Conservation (phyloP, 495 filamentous ascomycete genomes). For the Opeltia flavorubescens region DNA sequence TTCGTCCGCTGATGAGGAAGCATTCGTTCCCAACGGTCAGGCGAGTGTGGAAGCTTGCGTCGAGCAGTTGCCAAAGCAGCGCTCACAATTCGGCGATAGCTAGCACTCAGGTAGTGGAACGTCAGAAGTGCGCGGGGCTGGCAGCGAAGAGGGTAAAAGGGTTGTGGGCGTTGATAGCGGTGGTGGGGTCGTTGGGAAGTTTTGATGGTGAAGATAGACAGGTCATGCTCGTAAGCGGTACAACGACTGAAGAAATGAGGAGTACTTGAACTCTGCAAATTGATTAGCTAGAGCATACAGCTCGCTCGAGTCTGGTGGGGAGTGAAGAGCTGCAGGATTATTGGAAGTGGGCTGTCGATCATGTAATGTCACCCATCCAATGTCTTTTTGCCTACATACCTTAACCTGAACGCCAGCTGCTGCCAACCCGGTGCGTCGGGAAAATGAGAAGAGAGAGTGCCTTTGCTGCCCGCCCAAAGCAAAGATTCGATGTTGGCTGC, state of each 20-base stretch:
- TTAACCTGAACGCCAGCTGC: neutral
- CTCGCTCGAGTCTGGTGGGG: neutral
- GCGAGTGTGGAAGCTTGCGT: slow-evolving; percentile 1
- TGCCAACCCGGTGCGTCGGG: neutral
- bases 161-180: neutral
- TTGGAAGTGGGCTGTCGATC: slow-evolving; percentile 2
- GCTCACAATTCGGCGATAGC: neutral
- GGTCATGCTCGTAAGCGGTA: neutral
- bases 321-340: neutral
- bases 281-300: slow-evolving; percentile 1
- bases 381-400: too few relatives aligned
- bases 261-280: slow-evolving; percentile 3
- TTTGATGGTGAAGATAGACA: neutral
- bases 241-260: neutral
- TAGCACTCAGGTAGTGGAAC: slow-evolving; percentile 1
- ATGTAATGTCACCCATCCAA: too few relatives aligned
- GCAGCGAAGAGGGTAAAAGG: neutral
- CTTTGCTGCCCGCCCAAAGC: too few relatives aligned
- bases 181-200: neutral
- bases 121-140: neutral
- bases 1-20: slow-evolving; percentile 4
- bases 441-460: too few relatives aligned
- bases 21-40: neutral
- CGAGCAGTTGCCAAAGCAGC: neutral
- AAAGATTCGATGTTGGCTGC: neutral